Conservation (phyloP, 2,329 filamentous ascomycete genomes). For the Claviceps citrina region DNA sequence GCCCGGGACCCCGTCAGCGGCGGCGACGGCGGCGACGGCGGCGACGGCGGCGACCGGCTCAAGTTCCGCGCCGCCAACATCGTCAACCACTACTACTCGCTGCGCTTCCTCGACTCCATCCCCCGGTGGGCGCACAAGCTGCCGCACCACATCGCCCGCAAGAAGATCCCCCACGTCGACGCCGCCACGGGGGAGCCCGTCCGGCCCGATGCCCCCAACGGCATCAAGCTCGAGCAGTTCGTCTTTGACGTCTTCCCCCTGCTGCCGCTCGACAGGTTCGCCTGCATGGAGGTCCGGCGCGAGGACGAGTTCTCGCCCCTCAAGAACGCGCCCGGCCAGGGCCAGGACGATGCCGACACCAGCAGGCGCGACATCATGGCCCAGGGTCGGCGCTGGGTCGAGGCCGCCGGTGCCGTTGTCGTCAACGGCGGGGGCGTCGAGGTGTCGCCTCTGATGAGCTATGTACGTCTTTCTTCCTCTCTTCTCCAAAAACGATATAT, state of each 20-base stretch:
- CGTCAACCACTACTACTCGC: slow-evolving; percentile 99
- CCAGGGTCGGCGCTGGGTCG: slow-evolving; percentile 76
- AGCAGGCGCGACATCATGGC: slow-evolving; percentile 79
- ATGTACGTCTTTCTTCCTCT: slow-evolving; percentile 50
- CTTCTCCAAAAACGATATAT: no score
- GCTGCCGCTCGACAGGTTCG: slow-evolving; percentile 74
- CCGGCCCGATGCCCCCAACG: slow-evolving; percentile 90
- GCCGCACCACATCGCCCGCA: slow-evolving; percentile 88
- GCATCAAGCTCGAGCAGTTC: slow-evolving; percentile 98
- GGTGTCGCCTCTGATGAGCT: slow-evolving; percentile 85
- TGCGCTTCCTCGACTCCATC: slow-evolving; percentile 79
- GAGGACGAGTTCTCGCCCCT: slow-evolving; percentile 97
- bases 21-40: no score
- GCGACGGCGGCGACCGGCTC: no score
- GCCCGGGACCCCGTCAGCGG: no score
- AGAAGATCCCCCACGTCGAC: slow-evolving; percentile 90
- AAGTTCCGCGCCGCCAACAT: slow-evolving; percentile 98
- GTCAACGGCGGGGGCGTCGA: slow-evolving; percentile 62
- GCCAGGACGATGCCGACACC: slow-evolving; percentile 87
- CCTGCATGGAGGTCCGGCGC: slow-evolving; percentile 85
- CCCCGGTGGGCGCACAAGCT: slow-evolving; percentile 73
- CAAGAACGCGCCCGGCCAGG: slow-evolving; percentile 76
- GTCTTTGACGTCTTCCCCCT: slow-evolving; percentile 97
- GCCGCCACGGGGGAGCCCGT: slow-evolving; percentile 60
- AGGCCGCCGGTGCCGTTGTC: slow-evolving; percentile 62